These are phyloP conservation scores for Apiotrichum gracile DNA, from an alignment of 1,284 basidiomycete genomes.

Conservation along the genomic window DNA sequence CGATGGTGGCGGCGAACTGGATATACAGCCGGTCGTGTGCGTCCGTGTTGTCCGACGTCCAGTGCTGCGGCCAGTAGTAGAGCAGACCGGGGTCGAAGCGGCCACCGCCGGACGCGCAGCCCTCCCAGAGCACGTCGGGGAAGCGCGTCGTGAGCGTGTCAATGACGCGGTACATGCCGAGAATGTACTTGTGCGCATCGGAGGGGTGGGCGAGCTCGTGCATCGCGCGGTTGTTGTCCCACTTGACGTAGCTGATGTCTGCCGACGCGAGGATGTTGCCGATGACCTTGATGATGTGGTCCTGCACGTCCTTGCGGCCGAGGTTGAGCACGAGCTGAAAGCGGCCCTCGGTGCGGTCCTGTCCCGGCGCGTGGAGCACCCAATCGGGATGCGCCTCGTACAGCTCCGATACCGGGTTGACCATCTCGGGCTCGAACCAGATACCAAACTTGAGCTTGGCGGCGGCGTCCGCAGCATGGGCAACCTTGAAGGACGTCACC, in stretches of 20 bases:
- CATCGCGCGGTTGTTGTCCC: slow-evolving; percentile 38
- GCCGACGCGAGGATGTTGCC: slow-evolving; percentile 17
- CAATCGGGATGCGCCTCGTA: slow-evolving; percentile 34
- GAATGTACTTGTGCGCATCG: slow-evolving; percentile 27
- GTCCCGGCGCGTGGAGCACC: slow-evolving; percentile 21
- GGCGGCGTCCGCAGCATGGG: background rate
- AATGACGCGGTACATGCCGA: slow-evolving; percentile 33
- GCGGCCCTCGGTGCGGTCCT: slow-evolving; percentile 22
- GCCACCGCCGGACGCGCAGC: slow-evolving; percentile 35
- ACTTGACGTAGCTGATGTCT: slow-evolving; percentile 34
- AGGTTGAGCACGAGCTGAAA: slow-evolving; percentile 36
- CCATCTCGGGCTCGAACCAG: slow-evolving; percentile 42
- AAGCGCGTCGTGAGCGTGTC: slow-evolving; percentile 21
- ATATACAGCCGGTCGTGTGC: slow-evolving; percentile 28
- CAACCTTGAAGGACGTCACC: slow-evolving; percentile 5
- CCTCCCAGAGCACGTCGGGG: slow-evolving; percentile 33
- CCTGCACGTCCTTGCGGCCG: slow-evolving; percentile 23
- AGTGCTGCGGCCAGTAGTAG: slow-evolving; percentile 29
- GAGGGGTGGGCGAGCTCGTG: slow-evolving; percentile 28
- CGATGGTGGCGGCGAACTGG: slow-evolving; percentile 29
- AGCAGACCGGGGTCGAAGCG: slow-evolving; percentile 33
- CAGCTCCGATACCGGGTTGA: slow-evolving; percentile 28
- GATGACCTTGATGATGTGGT: slow-evolving; percentile 28
- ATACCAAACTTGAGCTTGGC: slow-evolving; percentile 26
- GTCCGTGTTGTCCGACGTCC: slow-evolving; percentile 37